Evolutionary conservation across 176 grass and related monocot genomes (phyloP).

Genomic region (Aegilops sharonensis): DNA sequence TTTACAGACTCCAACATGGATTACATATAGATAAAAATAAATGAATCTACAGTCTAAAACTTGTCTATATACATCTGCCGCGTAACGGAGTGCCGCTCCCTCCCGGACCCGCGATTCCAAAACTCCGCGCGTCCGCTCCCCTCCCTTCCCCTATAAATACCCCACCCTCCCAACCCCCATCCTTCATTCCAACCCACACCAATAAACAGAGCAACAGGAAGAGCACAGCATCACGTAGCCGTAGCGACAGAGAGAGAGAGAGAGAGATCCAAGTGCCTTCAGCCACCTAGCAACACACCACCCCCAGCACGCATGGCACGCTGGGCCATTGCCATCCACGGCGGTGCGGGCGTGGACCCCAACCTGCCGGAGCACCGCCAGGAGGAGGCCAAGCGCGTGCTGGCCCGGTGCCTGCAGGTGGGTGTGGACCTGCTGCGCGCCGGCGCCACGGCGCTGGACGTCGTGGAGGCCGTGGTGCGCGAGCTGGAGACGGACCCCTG

Average conservation of each 20-base stretch:
- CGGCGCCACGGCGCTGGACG: conserved; percentile 42
- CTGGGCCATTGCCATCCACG: conserved; percentile 92
- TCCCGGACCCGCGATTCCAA: neutral
- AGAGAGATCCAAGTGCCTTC: neutral
- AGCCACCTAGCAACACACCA: neutral
- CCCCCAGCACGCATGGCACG: conserved; percentile 29
- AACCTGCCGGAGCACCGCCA: conserved; percentile 61
- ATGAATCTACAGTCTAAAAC: no score
- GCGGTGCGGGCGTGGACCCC: conserved; percentile 86
- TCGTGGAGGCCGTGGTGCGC: conserved; percentile 79
- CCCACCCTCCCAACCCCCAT: neutral
- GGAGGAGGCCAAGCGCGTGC: conserved; percentile 75
- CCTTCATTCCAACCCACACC: neutral
- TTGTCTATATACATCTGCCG: no score
- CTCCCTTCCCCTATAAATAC: conserved; percentile 50
- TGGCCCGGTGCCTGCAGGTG: conserved; percentile 66
- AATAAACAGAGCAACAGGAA: neutral
- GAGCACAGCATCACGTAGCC: neutral
- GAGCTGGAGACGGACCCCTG: conserved; percentile 84
- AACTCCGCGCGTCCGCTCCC: neutral
- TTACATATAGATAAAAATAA: no score
- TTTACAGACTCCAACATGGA: no score
- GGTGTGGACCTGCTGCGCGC: conserved; percentile 53
- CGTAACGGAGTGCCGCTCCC: no score
- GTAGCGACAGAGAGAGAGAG: neutral